Base-by-base conservation (phyloP, 331 rosid genomes). In the Malus hybrid region DNA sequence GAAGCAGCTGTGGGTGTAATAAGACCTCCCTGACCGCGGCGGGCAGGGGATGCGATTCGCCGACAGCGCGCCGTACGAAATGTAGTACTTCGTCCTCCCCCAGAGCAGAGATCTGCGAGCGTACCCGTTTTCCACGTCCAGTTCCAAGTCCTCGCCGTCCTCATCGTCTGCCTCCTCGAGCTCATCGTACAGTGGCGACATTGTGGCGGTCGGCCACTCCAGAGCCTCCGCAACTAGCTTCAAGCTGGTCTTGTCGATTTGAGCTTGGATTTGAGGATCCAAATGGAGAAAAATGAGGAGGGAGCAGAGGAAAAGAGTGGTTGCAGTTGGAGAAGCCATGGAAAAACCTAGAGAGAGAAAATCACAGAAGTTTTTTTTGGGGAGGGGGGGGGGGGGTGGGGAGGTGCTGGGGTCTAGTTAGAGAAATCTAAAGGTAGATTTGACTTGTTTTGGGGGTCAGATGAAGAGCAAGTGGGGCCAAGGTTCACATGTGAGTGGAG, bases 1-100 rank as follows among this genome's bases (percentile, higher is more conserved):
- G 87, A 66, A 91, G 75, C 97, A 93, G 80, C 88, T 84, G 61
- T 84, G 91, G 12, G 98, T 93, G 33, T 91, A 93, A 82, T 93
- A 91, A 53, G 98, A 92, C 78, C 98, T 81, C 0, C 98, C 98
- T 1, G 98, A 93, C 39, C 98, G 93, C 8, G 98, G 96, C 3
- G 97, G 96, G 70, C 98, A 93, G 0, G 97, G 98, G 81, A 93
- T 87, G 66, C 96, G 81, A 74, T 93, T 90, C 5, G 98, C 98
- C 0, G 98, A 69, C 20, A 93, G 96, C 0, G 98, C 97, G 18
- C 97, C 97, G 68, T 91, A 93, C 4, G 97, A 93, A 19, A 93
- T 93, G 82, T 87, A 93, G 82, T 89, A 88, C 80, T 61, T 87
- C 74, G 82, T 68, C 46, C 88, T 75, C 4, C 76, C 6, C 98